These are phyloP conservation scores for Talaromyces marneffei DNA, from an alignment of 2,329 filamentous ascomycete species.

Conservation along the genomic window DNA sequence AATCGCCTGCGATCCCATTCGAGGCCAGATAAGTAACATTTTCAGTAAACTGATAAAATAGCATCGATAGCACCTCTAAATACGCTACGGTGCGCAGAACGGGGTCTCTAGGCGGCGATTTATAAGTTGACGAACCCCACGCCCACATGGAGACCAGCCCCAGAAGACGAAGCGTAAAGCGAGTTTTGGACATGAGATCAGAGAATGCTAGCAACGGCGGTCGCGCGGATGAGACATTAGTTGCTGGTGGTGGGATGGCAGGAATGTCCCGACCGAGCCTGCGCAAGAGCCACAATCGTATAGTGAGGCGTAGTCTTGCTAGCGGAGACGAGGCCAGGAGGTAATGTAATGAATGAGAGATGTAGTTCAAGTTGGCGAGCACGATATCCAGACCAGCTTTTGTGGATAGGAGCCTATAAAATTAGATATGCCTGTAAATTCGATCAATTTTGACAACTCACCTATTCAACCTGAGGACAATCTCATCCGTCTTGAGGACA, in stretches of 20 bases:
- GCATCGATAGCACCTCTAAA: conserved; percentile 61
- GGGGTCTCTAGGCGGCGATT: conserved; percentile 38
- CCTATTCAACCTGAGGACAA: conserved; percentile 16
- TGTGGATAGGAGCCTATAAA: conserved; percentile 59
- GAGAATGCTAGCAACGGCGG: conserved; percentile 47
- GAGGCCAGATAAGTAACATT: conserved; percentile 71
- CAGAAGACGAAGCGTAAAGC: conserved; percentile 53
- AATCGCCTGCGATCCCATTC: conserved; percentile 60
- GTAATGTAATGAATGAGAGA: conserved; percentile 56
- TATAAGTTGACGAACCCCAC: conserved; percentile 63
- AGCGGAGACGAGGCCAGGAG: conserved; percentile 52
- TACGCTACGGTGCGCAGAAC: conserved; percentile 53
- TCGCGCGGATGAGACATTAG: conserved; percentile 28
- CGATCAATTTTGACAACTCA: conserved; percentile 13
- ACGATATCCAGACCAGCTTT: conserved; percentile 64
- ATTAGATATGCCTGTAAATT: background rate
- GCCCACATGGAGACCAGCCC: conserved; percentile 69
- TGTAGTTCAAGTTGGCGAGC: conserved; percentile 65
- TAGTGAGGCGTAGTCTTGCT: conserved; percentile 36
- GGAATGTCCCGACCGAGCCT: conserved; percentile 11
- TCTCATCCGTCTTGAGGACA: conserved; percentile 14
- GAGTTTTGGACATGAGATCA: conserved; percentile 45
- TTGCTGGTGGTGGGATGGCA: conserved; percentile 16
- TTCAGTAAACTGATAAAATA: conserved; percentile 72
- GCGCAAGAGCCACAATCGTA: conserved; percentile 39